Base-by-base conservation (phyloP, 148 eudicot species). In the Dianthus caryophyllus region DNA sequence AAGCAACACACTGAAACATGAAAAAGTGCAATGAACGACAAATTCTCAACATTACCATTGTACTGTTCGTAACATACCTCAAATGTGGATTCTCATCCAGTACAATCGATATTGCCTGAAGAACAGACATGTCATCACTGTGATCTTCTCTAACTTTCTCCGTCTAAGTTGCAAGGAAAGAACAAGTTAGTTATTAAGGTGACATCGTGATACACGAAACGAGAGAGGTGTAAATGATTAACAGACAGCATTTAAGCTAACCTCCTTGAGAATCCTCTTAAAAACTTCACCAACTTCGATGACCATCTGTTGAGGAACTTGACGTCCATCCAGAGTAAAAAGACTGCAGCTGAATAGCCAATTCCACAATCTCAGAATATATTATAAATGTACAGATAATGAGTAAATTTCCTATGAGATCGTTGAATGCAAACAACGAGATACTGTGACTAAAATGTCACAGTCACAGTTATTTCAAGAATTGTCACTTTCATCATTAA, bases 201-300 rank as follows among this genome's bases (percentile, higher is more conserved):
- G 58, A 27, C 9, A 24, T 53, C 26, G 39, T 30, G 56, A 31
- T 27, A 20, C 1, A 53, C 33, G 50, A 29, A 49, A 22, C 49
- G 58, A 55, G 17, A 21, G 31, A 51, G 5, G 3, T 15, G 51
- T 9, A 21, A 31, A 29, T 39, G 27, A 31, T 56, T 11, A 18
- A 13, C 65, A 41, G 46, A 46, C 53, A 49, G 53, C 13, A 13
- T 5, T 61, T 64, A 39, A 39, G 16, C 70, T 18, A 66, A 90
- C 99, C 91, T 86, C 90, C 64, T 85, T 88, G 67, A 94, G 88
- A 57, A 94, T 94, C 66, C 18, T 82, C 76, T 80, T 85, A 67
- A 95, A 95, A 36, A 73, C 71, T 47, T 82, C 96, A 59, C 99
- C 99, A 39, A 95, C 93, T 84, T 95, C 93, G 54, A 85, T 74